Evolutionary conservation across 352 stramenopile genomes (phyloP).

Genomic region (Globisporangium nunn): DNA sequence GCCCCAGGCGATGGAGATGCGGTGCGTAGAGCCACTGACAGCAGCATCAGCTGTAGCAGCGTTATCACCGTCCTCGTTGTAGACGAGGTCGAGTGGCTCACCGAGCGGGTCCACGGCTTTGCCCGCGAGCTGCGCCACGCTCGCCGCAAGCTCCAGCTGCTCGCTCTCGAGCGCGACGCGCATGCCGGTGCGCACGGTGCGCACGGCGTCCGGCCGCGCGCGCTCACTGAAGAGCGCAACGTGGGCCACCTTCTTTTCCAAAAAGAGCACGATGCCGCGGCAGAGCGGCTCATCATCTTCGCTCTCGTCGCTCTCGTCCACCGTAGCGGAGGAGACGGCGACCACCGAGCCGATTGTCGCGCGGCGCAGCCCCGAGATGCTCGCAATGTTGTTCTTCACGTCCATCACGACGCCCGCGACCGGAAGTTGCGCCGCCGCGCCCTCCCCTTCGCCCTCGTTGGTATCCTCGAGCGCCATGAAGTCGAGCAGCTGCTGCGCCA

Average conservation of each 20-base stretch:
- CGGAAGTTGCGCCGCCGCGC: conserved; percentile 20
- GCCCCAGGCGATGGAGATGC: conserved; percentile 43
- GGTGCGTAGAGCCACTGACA: conserved; percentile 4
- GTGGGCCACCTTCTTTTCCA: conserved; percentile 52
- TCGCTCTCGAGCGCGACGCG: conserved; percentile 41
- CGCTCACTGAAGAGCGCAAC: conserved; percentile 46
- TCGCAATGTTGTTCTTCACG: conserved; percentile 65
- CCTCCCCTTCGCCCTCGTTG: conserved; percentile 1
- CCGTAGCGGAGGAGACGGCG: conserved; percentile 22
- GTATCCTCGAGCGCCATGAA: conserved; percentile 45
- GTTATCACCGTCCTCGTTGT: background rate
- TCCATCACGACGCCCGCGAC: conserved; percentile 49
- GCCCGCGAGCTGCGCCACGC: conserved; percentile 33
- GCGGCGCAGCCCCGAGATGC: conserved; percentile 64
- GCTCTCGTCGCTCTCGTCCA: conserved; percentile 4
- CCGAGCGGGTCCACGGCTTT: conserved; percentile 49
- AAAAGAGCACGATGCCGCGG: conserved; percentile 44
- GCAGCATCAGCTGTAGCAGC: too few relatives aligned
- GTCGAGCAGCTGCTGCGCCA: conserved; percentile 69
- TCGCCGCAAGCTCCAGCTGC: conserved; percentile 44
- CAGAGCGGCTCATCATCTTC: conserved; percentile 14
- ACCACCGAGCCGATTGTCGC: conserved; percentile 70
- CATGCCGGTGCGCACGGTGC: conserved; percentile 43
- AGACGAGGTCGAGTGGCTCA: conserved; percentile 20
- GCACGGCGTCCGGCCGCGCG: conserved; percentile 15